Percentiles rank a stretch among this genome's conserved stretches.
Evolutionary conservation across 441 rosid species (phyloP).

Genomic region (Theobroma grandiflorum): DNA sequence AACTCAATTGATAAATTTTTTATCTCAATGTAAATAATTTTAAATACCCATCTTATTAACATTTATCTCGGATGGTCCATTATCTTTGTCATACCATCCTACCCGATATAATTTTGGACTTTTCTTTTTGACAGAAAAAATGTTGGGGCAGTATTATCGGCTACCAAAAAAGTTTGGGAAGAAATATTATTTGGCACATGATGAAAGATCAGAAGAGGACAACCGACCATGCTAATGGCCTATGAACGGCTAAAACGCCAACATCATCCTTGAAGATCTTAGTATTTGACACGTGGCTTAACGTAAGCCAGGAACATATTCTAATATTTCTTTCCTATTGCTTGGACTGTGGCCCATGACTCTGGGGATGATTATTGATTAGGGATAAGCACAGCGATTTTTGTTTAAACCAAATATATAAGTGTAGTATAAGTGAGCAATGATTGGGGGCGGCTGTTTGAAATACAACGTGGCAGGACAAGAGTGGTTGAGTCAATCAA

Average conservation of each 20-base stretch:
- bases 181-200: neutral
- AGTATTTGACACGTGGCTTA: conserved; percentile 18
- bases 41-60: too few relatives aligned
- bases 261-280: neutral
- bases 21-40: too few relatives aligned
- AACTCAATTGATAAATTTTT: too few relatives aligned
- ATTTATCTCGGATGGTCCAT: too few relatives aligned
- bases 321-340: neutral
- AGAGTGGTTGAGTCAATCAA: conserved; percentile 45
- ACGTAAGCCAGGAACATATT: conserved; percentile 14
- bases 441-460: conserved; percentile 28
- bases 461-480: conserved; percentile 43
- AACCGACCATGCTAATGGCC: neutral
- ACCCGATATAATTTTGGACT: too few relatives aligned
- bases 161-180: too few relatives aligned
- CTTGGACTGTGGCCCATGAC: neutral
- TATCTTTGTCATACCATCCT: too few relatives aligned
- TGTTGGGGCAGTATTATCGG: too few relatives aligned
- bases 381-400: neutral
- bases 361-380: neutral
- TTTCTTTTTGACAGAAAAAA: too few relatives aligned
- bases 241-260: neutral
- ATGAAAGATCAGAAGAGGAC: neutral
- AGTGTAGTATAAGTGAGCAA: neutral
- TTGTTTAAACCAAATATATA: neutral